Evolutionary conservation across 1,284 basidiomycete genomes (phyloP).

Genomic region (Sutorius eximius): DNA sequence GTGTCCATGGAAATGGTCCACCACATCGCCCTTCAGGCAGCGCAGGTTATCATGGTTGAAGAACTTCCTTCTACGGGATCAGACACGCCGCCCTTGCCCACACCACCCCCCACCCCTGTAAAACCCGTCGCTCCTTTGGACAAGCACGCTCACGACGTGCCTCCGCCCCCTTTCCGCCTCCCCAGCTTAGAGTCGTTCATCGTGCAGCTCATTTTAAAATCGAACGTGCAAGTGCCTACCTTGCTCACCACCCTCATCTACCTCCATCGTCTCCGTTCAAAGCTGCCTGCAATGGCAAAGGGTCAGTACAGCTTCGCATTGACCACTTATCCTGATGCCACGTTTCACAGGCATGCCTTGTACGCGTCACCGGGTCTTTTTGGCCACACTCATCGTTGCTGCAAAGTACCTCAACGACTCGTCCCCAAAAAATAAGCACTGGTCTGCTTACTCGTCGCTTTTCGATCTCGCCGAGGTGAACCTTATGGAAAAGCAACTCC

Average conservation of each 20-base stretch:
- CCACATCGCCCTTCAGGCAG: slow-evolving; percentile 68
- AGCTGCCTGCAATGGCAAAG: slow-evolving; percentile 84
- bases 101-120: slow-evolving; percentile 58
- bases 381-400: slow-evolving; percentile 93
- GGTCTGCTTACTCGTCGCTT: slow-evolving; percentile 79
- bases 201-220: slow-evolving; percentile 76
- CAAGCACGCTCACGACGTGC: slow-evolving; percentile 35
- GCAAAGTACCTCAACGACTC: slow-evolving; percentile 99
- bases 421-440: slow-evolving; percentile 93
- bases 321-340: slow-evolving; percentile 10
- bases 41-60: slow-evolving; percentile 63
- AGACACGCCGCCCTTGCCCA: slow-evolving; percentile 38
- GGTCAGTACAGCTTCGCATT: slow-evolving; percentile 46
- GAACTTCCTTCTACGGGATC: slow-evolving; percentile 38
- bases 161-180: slow-evolving; percentile 43
- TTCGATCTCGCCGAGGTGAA: slow-evolving; percentile 82
- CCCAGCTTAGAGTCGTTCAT: slow-evolving; percentile 89
- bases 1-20: slow-evolving; percentile 84
- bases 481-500: slow-evolving; percentile 94
- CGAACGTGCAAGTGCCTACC: slow-evolving; percentile 91
- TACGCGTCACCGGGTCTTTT: slow-evolving; percentile 92
- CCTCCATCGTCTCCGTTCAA: slow-evolving; percentile 82
- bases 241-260: slow-evolving; percentile 92
- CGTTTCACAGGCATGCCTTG: slow-evolving; percentile 73
- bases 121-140: slow-evolving; percentile 41